phyloP scores from a whole-genome alignment of 495 filamentous ascomycete genomes.

The Zalerion maritima region DNA sequence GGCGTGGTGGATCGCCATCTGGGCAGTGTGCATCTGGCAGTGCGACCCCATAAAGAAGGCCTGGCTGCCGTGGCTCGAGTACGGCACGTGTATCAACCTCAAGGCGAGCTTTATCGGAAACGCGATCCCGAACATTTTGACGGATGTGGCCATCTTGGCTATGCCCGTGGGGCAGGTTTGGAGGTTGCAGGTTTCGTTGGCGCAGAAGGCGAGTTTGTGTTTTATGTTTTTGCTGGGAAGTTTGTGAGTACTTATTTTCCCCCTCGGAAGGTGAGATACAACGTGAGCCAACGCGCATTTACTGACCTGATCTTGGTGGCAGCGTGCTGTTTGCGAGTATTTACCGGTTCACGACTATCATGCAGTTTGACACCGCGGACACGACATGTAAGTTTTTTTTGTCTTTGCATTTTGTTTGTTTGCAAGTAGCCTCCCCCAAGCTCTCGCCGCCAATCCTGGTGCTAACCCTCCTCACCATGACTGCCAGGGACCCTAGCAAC shows the following conservation, averaged over 20 bases:
- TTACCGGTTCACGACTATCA: conserved; percentile 6
- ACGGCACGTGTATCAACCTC: conserved; percentile 2
- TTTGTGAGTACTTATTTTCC: conserved; percentile 10
- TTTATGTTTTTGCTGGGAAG: conserved; percentile 17
- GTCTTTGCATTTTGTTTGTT: background rate
- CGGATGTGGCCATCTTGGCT: conserved; percentile 26
- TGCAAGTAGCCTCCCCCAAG: too few relatives aligned
- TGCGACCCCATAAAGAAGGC: conserved; percentile 1
- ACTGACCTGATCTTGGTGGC: background rate
- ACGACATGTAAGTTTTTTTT: conserved; percentile 3
- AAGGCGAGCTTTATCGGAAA: conserved; percentile 18
- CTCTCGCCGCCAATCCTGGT: too few relatives aligned
- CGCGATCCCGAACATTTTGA: conserved; percentile 28
- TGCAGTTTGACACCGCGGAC: conserved; percentile 3
- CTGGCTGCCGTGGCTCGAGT: background rate
- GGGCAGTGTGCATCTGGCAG: too few relatives aligned
- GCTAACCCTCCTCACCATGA: background rate
- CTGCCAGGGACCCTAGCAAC: conserved; percentile 3
- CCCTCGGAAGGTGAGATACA: too few relatives aligned
- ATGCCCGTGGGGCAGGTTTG: conserved; percentile 23
- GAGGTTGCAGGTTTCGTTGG: conserved; percentile 13
- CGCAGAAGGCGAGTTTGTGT: conserved; percentile 11
- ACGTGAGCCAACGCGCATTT: too few relatives aligned
- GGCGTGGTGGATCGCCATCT: too few relatives aligned
- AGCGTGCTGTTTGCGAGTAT: conserved; percentile 8